Conservation (phyloP, 345 rosid species). For the Trapa bicornis region DNA sequence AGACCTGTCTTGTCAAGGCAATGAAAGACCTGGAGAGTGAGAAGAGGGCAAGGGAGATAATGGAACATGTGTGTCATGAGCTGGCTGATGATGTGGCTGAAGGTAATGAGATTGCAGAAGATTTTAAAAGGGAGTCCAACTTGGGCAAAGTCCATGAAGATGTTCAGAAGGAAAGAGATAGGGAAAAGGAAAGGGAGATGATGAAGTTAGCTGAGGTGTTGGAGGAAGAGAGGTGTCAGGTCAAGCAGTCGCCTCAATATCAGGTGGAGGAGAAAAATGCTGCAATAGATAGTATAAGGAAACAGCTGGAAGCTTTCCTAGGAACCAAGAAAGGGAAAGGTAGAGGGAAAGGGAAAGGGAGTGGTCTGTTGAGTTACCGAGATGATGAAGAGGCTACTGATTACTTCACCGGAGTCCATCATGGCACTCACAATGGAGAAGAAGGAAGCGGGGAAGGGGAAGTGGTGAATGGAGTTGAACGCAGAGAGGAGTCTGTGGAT, state of each 20-base stretch:
- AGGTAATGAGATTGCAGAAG: constrained; percentile 58
- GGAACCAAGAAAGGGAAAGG: constrained; percentile 53
- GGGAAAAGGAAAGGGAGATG: constrained; percentile 75
- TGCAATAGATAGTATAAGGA: constrained; percentile 69
- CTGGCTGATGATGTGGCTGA: constrained; percentile 51
- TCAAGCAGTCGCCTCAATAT: constrained; percentile 70
- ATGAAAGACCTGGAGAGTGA: constrained; percentile 78
- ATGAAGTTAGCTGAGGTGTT: constrained; percentile 56
- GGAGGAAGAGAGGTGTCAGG: constrained; percentile 61
- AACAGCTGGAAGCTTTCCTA: constrained; percentile 69
- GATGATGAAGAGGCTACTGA: constrained; percentile 40
- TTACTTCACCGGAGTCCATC: constrained; percentile 35
- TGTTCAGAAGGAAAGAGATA: constrained; percentile 47
- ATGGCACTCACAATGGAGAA: constrained; percentile 22
- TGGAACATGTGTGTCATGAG: constrained; percentile 80
- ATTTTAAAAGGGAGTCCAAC: constrained; percentile 45
- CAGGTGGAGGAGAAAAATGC: constrained; percentile 70
- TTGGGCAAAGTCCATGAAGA: constrained; percentile 39
- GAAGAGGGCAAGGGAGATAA: constrained; percentile 64
- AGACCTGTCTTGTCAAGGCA: constrained; percentile 47
- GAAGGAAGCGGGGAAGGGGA: constrained; percentile 40
- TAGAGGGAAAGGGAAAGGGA: constrained; percentile 24
- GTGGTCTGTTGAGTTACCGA: constrained; percentile 23
- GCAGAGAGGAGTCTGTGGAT: constrained; percentile 57
- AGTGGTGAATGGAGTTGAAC: constrained; percentile 43